A percentile compares a stretch with the other conserved stretches of the same genome.
Conservation (phyloP, 2,329 filamentous ascomycete species). For the Hypoxylon sp. region DNA sequence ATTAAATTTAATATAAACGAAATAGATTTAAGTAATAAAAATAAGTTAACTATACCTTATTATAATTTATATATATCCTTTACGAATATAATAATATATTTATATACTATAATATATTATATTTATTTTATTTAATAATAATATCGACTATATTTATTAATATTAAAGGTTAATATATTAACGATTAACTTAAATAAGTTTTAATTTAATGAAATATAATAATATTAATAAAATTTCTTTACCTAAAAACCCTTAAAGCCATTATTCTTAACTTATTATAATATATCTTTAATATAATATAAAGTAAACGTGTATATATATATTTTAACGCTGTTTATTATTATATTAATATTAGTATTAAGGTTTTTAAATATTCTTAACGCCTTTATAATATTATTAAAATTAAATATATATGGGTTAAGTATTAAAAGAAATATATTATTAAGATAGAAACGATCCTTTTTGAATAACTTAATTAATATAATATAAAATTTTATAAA, state of each 20-base stretch:
- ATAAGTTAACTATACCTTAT: conserved; percentile 9
- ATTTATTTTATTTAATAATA: conserved; percentile 15
- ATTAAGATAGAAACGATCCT: not conserved
- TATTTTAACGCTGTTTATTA: conserved; percentile 4
- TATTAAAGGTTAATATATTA: conserved; percentile 11
- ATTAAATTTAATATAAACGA: conserved; percentile 3
- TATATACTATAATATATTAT: conserved; percentile 7
- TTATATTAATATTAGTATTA: conserved; percentile 1
- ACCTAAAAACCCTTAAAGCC: conserved; percentile 3
- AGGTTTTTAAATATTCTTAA: not conserved
- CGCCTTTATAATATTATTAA: conserved; percentile 4
- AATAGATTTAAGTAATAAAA: conserved; percentile 2
- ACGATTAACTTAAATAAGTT: not conserved
- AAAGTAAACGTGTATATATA: conserved; percentile 4
- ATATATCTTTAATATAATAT: no score
- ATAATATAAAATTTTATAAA: conserved; percentile 20
- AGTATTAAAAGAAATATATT: conserved; percentile 4
- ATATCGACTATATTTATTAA: conserved; percentile 1
- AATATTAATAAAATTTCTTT: conserved; percentile 8
- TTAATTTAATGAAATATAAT: conserved; percentile 2
- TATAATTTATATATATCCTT: conserved; percentile 5
- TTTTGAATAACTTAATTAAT: not conserved
- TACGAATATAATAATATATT: not conserved
- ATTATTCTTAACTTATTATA: no score
- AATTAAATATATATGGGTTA: conserved; percentile 7